Conservation (phyloP, 2,329 filamentous ascomycete species). For the Botrytis galanthina region DNA sequence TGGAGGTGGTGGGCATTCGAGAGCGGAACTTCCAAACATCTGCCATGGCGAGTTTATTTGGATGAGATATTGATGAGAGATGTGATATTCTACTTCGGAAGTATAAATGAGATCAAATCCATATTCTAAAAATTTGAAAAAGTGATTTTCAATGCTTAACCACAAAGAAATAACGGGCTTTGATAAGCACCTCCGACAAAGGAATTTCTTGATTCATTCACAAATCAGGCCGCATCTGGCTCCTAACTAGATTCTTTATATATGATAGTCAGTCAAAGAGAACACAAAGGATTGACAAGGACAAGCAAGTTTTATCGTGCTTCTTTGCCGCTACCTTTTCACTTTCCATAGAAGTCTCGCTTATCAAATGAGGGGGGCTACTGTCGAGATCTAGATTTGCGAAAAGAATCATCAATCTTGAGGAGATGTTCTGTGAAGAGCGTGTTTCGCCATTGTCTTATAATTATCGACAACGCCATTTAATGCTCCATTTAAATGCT, state of each 20-base stretch:
- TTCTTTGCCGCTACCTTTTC: not conserved
- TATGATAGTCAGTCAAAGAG: not conserved
- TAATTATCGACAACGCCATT: not conserved
- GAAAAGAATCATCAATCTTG: not conserved
- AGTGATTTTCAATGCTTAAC: not conserved
- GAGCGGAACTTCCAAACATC: not conserved
- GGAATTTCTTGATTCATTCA: not conserved
- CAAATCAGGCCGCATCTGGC: not conserved
- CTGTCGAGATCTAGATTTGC: not conserved
- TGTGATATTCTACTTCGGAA: not conserved
- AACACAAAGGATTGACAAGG: not conserved
- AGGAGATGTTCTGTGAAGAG: not conserved
- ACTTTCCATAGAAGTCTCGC: not conserved
- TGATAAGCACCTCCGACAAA: not conserved
- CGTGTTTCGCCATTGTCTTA: no score
- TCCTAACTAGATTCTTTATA: not conserved
- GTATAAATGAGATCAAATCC: not conserved
- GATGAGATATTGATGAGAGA: no score
- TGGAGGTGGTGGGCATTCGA: not conserved
- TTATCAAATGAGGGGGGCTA: not conserved
- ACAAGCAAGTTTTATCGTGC: not conserved
- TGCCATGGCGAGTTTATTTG: not conserved
- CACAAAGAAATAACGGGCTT: not conserved
- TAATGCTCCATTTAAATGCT: not conserved
- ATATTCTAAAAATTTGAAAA: no score